These are phyloP conservation scores for Phanerodontia chrysosporium DNA, from an alignment of 768 basidiomycete species.

Conservation along the genomic window DNA sequence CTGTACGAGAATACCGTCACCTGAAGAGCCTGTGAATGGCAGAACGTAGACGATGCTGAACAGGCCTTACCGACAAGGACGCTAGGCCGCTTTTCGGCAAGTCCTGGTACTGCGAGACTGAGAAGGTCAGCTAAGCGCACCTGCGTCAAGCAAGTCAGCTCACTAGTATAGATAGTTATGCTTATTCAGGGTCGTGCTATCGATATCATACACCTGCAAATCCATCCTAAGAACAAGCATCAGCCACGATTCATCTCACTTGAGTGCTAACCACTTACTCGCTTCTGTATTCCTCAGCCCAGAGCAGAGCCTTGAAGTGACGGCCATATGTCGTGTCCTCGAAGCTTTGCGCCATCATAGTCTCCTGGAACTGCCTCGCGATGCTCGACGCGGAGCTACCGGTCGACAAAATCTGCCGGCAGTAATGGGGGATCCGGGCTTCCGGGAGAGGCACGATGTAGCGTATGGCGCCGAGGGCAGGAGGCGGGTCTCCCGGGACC, in stretches of 20 bases:
- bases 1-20: conserved; percentile 29
- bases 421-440: conserved; percentile 5
- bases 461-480: conserved; percentile 12
- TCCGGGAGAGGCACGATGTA: conserved; percentile 16
- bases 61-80: conserved; percentile 55
- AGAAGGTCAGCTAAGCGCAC: neutral
- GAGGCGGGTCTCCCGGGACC: conserved; percentile 16
- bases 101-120: conserved; percentile 49
- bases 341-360: conserved; percentile 36
- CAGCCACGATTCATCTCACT: neutral
- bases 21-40: conserved; percentile 24
- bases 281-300: conserved; percentile 43
- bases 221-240: conserved; percentile 21
- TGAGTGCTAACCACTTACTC: conserved; percentile 16
- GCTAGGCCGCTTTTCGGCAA: conserved; percentile 55
- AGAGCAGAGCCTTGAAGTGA: conserved; percentile 48
- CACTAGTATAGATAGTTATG: conserved; percentile 42
- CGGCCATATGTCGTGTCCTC: conserved; percentile 37
- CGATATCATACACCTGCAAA: conserved; percentile 33
- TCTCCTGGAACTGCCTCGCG: conserved; percentile 2
- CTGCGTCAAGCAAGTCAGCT: neutral
- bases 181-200: conserved; percentile 31
- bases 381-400: neutral
- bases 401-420: neutral
- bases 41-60: too few species aligned